These are phyloP conservation scores for Santalum album DNA, from an alignment of 164 flowering plant species.

Conservation along the genomic window DNA sequence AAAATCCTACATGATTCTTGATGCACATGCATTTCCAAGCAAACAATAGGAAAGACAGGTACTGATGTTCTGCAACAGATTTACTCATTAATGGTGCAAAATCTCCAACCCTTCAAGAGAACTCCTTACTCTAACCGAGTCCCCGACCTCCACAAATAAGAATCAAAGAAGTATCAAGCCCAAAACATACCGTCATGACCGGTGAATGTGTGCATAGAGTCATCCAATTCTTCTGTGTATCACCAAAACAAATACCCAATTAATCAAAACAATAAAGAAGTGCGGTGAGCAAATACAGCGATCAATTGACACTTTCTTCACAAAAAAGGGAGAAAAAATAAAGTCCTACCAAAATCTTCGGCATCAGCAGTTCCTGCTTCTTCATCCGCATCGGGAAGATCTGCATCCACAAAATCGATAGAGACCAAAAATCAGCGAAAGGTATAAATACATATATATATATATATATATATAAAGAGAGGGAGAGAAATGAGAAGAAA, in stretches of 20 bases:
- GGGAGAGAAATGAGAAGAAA: not conserved
- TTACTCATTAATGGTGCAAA: no score
- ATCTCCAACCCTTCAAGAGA: no score
- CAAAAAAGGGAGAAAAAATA: not conserved
- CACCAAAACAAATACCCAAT: conserved; percentile 8
- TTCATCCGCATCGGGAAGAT: conserved; percentile 67
- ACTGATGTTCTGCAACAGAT: not conserved
- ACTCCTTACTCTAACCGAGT: no score
- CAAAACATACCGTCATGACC: conserved; percentile 62
- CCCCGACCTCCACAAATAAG: no score
- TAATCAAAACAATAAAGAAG: not conserved
- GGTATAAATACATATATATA: no score
- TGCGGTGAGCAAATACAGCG: not conserved
- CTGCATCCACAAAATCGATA: conserved; percentile 21
- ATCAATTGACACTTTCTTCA: not conserved
- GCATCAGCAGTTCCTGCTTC: conserved; percentile 30
- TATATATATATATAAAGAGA: conserved; percentile 1
- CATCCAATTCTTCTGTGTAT: conserved; percentile 58
- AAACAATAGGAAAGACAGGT: not conserved
- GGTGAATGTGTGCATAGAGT: conserved; percentile 71
- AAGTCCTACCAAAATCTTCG: conserved; percentile 21
- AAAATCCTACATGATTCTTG: no score
- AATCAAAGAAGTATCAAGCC: no score
- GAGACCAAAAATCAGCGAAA: not conserved
- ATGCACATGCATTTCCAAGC: no score